phyloP scores from a whole-genome alignment of 768 basidiomycete species.

The Termitomyces heimii region DNA sequence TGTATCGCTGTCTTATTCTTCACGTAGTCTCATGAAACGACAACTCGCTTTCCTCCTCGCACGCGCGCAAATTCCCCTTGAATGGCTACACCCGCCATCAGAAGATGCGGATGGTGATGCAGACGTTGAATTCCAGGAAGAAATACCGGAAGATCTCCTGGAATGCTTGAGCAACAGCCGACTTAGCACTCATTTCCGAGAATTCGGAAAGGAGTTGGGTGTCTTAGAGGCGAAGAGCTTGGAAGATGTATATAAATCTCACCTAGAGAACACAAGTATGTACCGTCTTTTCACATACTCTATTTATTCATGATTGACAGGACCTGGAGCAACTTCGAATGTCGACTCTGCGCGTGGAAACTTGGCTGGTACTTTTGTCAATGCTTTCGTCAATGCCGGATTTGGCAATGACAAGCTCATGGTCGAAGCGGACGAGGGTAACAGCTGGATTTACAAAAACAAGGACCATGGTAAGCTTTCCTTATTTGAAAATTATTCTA shows the following conservation, averaged over 20 bases:
- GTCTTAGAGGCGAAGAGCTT: constrained; percentile 86
- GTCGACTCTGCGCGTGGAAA: constrained; percentile 94
- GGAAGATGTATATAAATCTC: constrained; percentile 97
- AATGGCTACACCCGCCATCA: constrained; percentile 71
- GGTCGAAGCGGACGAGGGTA: constrained; percentile 94
- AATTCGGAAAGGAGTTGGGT: constrained; percentile 91
- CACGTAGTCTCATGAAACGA: constrained; percentile 75
- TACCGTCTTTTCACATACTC: background rate
- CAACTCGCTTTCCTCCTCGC: constrained; percentile 94
- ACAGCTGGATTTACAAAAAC: constrained; percentile 99
- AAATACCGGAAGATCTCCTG: constrained; percentile 74
- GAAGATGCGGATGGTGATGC: constrained; percentile 46
- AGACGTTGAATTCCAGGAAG: constrained; percentile 52
- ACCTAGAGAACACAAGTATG: constrained; percentile 85
- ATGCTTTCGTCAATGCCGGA: constrained; percentile 97
- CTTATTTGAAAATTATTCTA: background rate
- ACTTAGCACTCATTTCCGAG: constrained; percentile 78
- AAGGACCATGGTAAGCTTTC: constrained; percentile 83
- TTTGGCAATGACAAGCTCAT: constrained; percentile 99
- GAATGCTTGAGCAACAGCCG: constrained; percentile 85
- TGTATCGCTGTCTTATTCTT: background rate
- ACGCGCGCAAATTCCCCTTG: constrained; percentile 83
- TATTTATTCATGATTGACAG: constrained; percentile 24
- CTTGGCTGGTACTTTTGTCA: constrained; percentile 95
- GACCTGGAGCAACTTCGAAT: constrained; percentile 61